A percentile compares a stretch with the other conserved stretches of the same genome.
Conservation (phyloP, 768 basidiomycete genomes). For the Collybia sp. region DNA sequence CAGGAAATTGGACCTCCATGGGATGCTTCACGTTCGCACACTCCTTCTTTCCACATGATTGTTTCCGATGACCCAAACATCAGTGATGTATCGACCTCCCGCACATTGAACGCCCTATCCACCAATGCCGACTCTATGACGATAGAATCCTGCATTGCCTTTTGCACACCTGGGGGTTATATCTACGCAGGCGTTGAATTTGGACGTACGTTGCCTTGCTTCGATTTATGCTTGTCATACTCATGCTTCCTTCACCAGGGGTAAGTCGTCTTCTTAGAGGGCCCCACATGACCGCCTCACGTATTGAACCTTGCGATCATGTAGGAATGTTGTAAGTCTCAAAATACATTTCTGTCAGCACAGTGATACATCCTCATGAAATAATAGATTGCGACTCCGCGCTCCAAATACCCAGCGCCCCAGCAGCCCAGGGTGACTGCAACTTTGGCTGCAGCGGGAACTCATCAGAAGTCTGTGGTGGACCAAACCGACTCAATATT, state of each 20-base stretch:
- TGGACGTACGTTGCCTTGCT: slow-evolving; percentile 15
- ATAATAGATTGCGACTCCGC: slow-evolving; percentile 58
- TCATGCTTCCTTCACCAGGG: slow-evolving; percentile 16
- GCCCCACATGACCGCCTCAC: no score
- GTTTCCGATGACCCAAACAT: neutral
- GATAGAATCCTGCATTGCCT: slow-evolving; percentile 42
- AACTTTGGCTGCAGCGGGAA: slow-evolving; percentile 59
- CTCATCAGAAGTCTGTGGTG: slow-evolving; percentile 54
- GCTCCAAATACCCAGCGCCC: slow-evolving; percentile 40
- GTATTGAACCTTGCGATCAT: no score
- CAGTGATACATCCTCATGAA: neutral
- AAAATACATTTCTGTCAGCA: no score
- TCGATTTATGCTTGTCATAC: slow-evolving; percentile 1
- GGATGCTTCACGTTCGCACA: slow-evolving; percentile 58
- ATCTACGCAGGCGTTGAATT: slow-evolving; percentile 77
- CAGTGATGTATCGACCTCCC: slow-evolving; percentile 53
- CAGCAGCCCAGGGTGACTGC: slow-evolving; percentile 48
- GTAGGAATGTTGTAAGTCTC: slow-evolving; percentile 48
- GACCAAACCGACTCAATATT: slow-evolving; percentile 51
- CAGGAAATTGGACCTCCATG: slow-evolving; percentile 48
- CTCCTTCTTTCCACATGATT: slow-evolving; percentile 2
- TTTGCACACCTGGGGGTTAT: slow-evolving; percentile 40
- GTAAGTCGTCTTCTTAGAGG: no score
- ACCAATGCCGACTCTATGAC: slow-evolving; percentile 55
- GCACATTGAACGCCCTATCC: slow-evolving; percentile 49